Evolutionary conservation across 2,329 filamentous ascomycete species (phyloP).

Genomic region (Cercospora sp.): DNA sequence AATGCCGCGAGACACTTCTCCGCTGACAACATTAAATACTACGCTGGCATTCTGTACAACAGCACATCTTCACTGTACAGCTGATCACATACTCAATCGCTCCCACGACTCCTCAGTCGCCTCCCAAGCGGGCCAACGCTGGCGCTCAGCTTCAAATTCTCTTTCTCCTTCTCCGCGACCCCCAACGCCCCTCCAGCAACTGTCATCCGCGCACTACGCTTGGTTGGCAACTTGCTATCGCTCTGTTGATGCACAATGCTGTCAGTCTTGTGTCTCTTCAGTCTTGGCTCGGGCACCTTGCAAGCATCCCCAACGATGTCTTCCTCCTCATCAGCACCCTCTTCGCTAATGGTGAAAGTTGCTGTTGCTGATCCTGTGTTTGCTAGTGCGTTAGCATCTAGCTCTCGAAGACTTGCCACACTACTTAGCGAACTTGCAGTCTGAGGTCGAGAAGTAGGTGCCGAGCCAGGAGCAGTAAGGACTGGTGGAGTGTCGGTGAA

Average conservation of each 20-base stretch:
- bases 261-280: conserved; percentile 49
- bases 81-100: conserved; percentile 19
- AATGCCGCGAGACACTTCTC: neutral
- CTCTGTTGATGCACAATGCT: conserved; percentile 26
- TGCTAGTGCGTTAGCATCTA: conserved; percentile 50
- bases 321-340: conserved; percentile 27
- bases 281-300: conserved; percentile 38
- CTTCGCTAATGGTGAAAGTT: conserved; percentile 35
- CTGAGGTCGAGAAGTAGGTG: conserved; percentile 31
- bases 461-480: conserved; percentile 26
- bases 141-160: conserved; percentile 44
- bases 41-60: neutral
- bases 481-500: conserved; percentile 38
- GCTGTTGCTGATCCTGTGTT: conserved; percentile 27
- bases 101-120: conserved; percentile 48
- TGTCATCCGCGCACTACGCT: conserved; percentile 44
- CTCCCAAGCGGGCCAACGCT: conserved; percentile 41
- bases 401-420: conserved; percentile 45
- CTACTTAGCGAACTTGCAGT: conserved; percentile 33
- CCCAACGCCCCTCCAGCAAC: conserved; percentile 37
- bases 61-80: neutral
- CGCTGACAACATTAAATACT: neutral
- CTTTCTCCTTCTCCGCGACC: conserved; percentile 39
- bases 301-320: conserved; percentile 13
- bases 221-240: conserved; percentile 49